phyloP scores from a whole-genome alignment of 345 rosid genomes.

The Populus pruinosa region DNA sequence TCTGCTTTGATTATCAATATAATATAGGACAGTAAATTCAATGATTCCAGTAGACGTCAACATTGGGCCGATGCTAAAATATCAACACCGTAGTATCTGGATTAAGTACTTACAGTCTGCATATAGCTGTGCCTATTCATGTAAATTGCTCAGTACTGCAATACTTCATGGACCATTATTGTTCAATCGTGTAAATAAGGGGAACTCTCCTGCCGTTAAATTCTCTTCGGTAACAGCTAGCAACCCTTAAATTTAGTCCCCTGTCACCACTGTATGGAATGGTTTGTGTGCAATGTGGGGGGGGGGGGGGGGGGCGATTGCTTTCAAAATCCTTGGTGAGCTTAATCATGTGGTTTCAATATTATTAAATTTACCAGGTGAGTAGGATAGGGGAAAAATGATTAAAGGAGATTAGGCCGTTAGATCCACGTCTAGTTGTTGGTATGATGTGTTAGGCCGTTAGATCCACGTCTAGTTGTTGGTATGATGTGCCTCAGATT shows the following conservation, averaged over 20 bases:
- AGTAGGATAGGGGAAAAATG: not conserved
- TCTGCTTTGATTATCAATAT: not conserved
- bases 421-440: not conserved
- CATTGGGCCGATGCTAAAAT: too few relatives aligned
- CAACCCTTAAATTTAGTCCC: not conserved
- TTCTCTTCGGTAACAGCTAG: not conserved
- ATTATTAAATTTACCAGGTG: not conserved
- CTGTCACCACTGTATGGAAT: conserved; percentile 1
- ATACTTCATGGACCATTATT: not conserved
- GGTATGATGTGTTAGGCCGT: not conserved
- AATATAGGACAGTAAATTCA: too few relatives aligned
- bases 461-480: not conserved
- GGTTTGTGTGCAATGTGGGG: not conserved
- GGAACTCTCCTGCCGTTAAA: not conserved
- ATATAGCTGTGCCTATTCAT: not conserved
- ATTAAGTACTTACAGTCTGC: not conserved
- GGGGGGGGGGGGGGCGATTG: not conserved
- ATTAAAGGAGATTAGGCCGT: not conserved
- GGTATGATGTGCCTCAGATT: not conserved
- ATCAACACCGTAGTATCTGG: too few relatives aligned
- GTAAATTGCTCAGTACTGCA: not conserved
- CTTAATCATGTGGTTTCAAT: not conserved
- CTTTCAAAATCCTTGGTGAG: not conserved
- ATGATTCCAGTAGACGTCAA: too few relatives aligned
- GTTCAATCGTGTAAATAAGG: not conserved